Base-by-base conservation (phyloP, 2,329 filamentous ascomycete species). In the Alternaria burnsii region DNA sequence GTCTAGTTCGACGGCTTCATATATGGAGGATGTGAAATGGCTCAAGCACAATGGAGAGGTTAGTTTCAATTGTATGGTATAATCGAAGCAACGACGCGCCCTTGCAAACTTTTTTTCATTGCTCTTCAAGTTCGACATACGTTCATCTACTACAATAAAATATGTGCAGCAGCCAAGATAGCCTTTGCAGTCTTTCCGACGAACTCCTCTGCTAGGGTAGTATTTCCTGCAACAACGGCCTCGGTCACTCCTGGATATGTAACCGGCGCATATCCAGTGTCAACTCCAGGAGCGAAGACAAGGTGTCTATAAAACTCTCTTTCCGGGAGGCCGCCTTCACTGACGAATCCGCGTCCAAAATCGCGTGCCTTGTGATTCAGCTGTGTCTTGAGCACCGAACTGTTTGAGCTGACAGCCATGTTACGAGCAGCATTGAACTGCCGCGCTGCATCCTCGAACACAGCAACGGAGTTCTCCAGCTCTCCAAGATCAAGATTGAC, bases 221-320 rank as follows among this genome's bases (percentile, higher is more conserved):
- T 54, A 46, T 77, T 69, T 3, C 60, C 53, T 30, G 58, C 62
- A 51, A 69, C 69, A n/a, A 77, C 67, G 10, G 68, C 70, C 62
- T 78, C 76, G 2, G 73, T 77, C 30, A 78, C 69, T 16, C 70
- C 75, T 9, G 74, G 73, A 53, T 71, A 76, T 4, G 74, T 76
- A 16, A 76, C 74, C 1, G 76, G 70, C 26, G 71, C 74, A 66
- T 77, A 77, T 0, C 74, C 75, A 1, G 74, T 77, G 55, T 78
- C 76, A n/a, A 82, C 56, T 0, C 82, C 81, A 5, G 82, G 82
- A 5, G 81, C 81, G 61, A 81, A 82, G 20, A 82, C 74, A 16
- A 82, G 72, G 65, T 83, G 76, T 59, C 80, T 78, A 67, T 79
- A 83, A 58, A 80, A 83, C 58, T 80, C 76, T 20, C 81, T 70